Percentiles rank a stretch among this genome's conserved stretches.
These are phyloP conservation scores for Fusarium pilosicola DNA, from an alignment of 2,329 filamentous ascomycete species.

Conservation along the genomic window DNA sequence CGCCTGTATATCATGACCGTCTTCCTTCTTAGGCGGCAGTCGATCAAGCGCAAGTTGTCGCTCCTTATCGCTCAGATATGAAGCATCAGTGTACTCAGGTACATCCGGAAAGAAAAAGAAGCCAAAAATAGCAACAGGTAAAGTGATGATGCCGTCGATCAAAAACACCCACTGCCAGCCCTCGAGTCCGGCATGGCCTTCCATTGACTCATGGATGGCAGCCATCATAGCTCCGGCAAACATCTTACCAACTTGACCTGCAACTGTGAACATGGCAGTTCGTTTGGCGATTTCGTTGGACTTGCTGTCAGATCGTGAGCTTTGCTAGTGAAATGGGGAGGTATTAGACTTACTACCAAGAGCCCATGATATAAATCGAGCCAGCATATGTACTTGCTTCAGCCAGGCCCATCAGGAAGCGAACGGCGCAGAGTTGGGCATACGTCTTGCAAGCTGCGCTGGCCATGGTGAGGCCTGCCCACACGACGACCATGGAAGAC, in stretches of 20 bases:
- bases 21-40: slow-evolving; percentile 46
- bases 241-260: slow-evolving; percentile 66
- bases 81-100: slow-evolving; percentile 50
- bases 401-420: slow-evolving; percentile 41
- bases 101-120: slow-evolving; percentile 39
- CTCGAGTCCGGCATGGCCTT: slow-evolving; percentile 52
- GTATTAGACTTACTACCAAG: slow-evolving; percentile 57
- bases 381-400: slow-evolving; percentile 47
- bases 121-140: slow-evolving; percentile 33
- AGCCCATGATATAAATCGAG: slow-evolving; percentile 50
- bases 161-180: slow-evolving; percentile 61
- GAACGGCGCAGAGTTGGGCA: slow-evolving; percentile 42
- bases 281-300: slow-evolving; percentile 67
- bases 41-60: slow-evolving; percentile 46
- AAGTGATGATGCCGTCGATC: slow-evolving; percentile 36
- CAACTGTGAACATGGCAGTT: slow-evolving; percentile 67
- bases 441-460: slow-evolving; percentile 47
- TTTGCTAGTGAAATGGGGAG: fast-evolving
- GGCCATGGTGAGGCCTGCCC: slow-evolving; percentile 65
- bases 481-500: slow-evolving; percentile 66
- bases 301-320: slow-evolving; percentile 38
- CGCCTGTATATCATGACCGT: slow-evolving; percentile 48
- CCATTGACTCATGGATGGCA: slow-evolving; percentile 46
- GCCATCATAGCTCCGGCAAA: slow-evolving; percentile 68
- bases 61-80: slow-evolving; percentile 50